Conservation (phyloP, 2,329 filamentous ascomycete species). For the Zopfia rhizophila region DNA sequence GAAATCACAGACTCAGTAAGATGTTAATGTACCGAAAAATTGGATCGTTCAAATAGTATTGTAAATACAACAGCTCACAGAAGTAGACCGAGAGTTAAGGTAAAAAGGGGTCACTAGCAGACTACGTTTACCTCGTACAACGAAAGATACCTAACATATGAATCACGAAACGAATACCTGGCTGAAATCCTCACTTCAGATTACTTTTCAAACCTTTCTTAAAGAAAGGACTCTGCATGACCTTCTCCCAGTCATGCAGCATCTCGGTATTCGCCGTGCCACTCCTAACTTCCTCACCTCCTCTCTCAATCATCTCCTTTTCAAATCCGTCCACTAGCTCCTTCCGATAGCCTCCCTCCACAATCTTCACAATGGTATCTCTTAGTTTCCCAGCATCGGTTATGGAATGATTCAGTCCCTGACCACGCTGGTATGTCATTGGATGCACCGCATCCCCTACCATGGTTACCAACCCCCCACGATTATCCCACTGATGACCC, state of each 20-base stretch:
- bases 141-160: no score
- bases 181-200: not conserved
- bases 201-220: slow-evolving; percentile 44
- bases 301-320: slow-evolving; percentile 55
- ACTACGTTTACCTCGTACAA: no score
- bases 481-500: slow-evolving; percentile 46
- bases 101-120: not conserved
- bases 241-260: slow-evolving; percentile 51
- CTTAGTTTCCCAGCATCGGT: slow-evolving; percentile 56
- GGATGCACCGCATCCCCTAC: slow-evolving; percentile 54
- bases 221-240: slow-evolving; percentile 46
- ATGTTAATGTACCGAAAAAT: no score
- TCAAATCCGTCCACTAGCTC: slow-evolving; percentile 54
- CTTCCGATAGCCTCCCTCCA: slow-evolving; percentile 32
- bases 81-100: not conserved
- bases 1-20: no score
- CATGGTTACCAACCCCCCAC: slow-evolving; percentile 48
- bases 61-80: no score
- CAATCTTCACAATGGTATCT: slow-evolving; percentile 39
- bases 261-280: slow-evolving; percentile 45
- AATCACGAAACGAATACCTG: not conserved
- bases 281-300: slow-evolving; percentile 44
- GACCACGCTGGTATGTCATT: slow-evolving; percentile 59
- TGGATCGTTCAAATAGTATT: no score
- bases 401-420: slow-evolving; percentile 61